Evolutionary conservation across 768 basidiomycete genomes (phyloP).

Genomic region (Chalciporus sphaerocephalus): DNA sequence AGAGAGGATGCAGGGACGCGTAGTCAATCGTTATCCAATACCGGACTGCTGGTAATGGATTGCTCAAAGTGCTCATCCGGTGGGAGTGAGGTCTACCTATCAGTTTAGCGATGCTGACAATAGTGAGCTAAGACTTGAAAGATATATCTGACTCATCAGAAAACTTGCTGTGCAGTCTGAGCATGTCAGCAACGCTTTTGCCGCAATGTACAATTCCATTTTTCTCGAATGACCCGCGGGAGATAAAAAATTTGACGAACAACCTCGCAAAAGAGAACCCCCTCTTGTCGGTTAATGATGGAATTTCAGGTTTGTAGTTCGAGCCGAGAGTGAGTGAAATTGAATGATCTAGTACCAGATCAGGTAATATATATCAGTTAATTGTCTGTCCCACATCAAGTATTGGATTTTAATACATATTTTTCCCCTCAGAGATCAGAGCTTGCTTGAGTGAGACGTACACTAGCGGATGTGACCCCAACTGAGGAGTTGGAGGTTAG

Average conservation of each 20-base stretch:
- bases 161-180: neutral
- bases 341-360: slow-evolving; percentile 7
- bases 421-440: neutral
- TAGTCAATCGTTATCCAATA: neutral
- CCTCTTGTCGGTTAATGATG: neutral
- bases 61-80: neutral
- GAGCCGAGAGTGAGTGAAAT: neutral
- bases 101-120: neutral
- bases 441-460: neutral
- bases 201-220: neutral
- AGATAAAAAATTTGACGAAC: neutral
- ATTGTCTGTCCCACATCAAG: slow-evolving; percentile 12
- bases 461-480: neutral
- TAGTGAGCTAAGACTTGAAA: neutral
- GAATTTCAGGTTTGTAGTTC: slow-evolving; percentile 3
- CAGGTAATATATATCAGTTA: slow-evolving; percentile 7
- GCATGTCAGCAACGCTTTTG: too few species aligned
- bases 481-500: neutral
- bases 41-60: neutral
- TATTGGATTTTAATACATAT: slow-evolving; percentile 1
- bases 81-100: neutral
- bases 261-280: neutral
- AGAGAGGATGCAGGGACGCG: neutral
- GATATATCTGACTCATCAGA: neutral
- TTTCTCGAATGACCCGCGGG: neutral